Evolutionary conservation across 75 land plant genomes (phyloP).

Genomic region (Pinus albicaulis): DNA sequence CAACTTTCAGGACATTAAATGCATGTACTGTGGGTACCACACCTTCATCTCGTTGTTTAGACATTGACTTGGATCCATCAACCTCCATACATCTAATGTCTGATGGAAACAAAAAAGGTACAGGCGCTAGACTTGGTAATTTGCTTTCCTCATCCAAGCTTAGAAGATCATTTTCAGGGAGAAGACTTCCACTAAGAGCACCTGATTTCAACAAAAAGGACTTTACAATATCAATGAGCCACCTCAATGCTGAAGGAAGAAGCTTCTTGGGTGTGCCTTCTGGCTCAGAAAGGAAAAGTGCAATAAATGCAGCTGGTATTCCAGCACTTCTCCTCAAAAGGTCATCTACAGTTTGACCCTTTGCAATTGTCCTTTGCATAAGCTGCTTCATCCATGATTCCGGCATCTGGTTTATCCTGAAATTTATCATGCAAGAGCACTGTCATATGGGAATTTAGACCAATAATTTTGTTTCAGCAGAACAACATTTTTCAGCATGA

Average conservation of each 20-base stretch:
- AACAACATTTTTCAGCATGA: neutral
- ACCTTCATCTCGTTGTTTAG: slow-evolving; percentile 86
- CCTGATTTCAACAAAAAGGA: slow-evolving; percentile 28
- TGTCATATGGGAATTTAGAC: neutral
- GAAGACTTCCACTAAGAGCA: slow-evolving; percentile 6
- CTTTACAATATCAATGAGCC: slow-evolving; percentile 74
- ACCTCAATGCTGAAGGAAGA: slow-evolving; percentile 76
- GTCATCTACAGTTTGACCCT: slow-evolving; percentile 96
- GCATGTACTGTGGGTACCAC: slow-evolving; percentile 96
- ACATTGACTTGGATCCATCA: slow-evolving; percentile 9
- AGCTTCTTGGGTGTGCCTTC: slow-evolving; percentile 97
- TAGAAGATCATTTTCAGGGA: neutral
- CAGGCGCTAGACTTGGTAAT: neutral
- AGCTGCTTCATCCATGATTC: slow-evolving; percentile 93
- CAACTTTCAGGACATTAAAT: slow-evolving; percentile 86
- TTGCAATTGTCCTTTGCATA: slow-evolving; percentile 70
- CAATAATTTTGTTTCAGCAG: neutral
- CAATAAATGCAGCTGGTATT: slow-evolving; percentile 95
- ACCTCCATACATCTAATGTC: neutral
- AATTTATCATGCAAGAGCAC: neutral
- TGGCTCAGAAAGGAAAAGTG: slow-evolving; percentile 92
- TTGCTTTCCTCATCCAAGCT: slow-evolving; percentile 2
- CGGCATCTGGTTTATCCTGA: slow-evolving; percentile 82
- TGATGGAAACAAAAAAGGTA: neutral
- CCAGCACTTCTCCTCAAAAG: slow-evolving; percentile 95